A percentile compares a stretch with the other conserved stretches of the same genome.
phyloP scores from a whole-genome alignment of 2,329 filamentous ascomycete genomes.

The Fusarium sp. region DNA sequence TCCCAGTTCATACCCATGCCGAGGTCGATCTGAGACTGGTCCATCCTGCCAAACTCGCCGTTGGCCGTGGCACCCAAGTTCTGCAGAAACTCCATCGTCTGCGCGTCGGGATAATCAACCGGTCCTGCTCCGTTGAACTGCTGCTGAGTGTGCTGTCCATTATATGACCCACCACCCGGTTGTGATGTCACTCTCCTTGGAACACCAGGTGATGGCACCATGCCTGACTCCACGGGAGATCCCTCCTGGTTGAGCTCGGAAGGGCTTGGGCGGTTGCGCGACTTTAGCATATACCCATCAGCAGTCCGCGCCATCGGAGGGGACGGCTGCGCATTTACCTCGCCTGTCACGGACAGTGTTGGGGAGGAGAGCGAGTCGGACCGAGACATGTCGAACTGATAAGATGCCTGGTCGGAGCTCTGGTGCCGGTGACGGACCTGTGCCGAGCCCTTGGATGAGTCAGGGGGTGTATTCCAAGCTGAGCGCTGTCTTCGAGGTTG shows the following conservation, averaged over 20 bases:
- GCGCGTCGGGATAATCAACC: slow-evolving; percentile 60
- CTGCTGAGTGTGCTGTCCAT: slow-evolving; percentile 44
- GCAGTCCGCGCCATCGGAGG: slow-evolving; percentile 52
- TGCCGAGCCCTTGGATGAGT: slow-evolving; percentile 40
- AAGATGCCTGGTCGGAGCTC: slow-evolving; percentile 47
- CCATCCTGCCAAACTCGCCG: slow-evolving; percentile 47
- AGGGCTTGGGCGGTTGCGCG: slow-evolving; percentile 47
- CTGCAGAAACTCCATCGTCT: slow-evolving; percentile 66
- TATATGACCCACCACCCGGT: slow-evolving; percentile 47
- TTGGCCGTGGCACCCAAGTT: slow-evolving; percentile 52
- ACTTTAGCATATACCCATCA: slow-evolving; percentile 48
- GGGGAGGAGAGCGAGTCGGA: slow-evolving; percentile 57
- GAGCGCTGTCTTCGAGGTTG: slow-evolving; percentile 45
- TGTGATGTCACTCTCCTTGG: slow-evolving; percentile 52
- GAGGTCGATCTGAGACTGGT: slow-evolving; percentile 69
- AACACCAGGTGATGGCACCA: slow-evolving; percentile 59
- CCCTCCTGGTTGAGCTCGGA: slow-evolving; percentile 47
- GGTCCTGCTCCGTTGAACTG: slow-evolving; percentile 49
- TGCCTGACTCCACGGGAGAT: slow-evolving; percentile 53
- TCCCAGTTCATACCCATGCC: slow-evolving; percentile 76
- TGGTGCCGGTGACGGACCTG: slow-evolving; percentile 44
- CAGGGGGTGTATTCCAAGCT: slow-evolving; percentile 46
- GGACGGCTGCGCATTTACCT: slow-evolving; percentile 52
- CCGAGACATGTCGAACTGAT: slow-evolving; percentile 51
- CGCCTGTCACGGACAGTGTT: slow-evolving; percentile 51